These are phyloP conservation scores for Planoprotostelium fungivorum DNA, from an alignment of 78 protist species.

Conservation along the genomic window DNA sequence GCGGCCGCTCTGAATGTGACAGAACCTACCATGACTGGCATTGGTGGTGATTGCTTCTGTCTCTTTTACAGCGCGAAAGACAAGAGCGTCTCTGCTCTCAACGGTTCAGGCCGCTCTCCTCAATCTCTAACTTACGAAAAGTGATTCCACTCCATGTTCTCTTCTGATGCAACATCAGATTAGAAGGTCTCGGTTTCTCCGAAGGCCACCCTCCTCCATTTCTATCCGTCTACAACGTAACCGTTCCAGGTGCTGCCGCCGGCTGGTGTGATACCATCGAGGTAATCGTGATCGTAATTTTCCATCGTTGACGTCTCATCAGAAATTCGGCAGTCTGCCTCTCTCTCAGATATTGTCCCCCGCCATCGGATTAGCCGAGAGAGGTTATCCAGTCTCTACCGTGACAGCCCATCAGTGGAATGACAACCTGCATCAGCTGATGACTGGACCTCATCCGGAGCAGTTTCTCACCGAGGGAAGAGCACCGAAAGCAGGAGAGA, in stretches of 20 bases:
- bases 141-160: neutral
- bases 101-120: constrained; percentile 78
- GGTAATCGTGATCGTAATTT: constrained; percentile 16
- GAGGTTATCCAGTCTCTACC: constrained; percentile 22
- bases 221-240: constrained; percentile 5
- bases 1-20: constrained; percentile 65
- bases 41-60: constrained; percentile 83
- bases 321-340: constrained; percentile 24
- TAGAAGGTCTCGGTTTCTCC: constrained; percentile 1
- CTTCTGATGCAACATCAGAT: neutral
- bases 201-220: neutral
- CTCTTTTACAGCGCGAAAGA: constrained; percentile 30
- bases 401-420: constrained; percentile 11
- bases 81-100: constrained; percentile 41
- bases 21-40: constrained; percentile 74
- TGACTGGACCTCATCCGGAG: neutral
- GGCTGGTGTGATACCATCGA: constrained; percentile 75
- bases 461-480: constrained; percentile 32
- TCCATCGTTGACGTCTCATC: neutral
- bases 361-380: constrained; percentile 65
- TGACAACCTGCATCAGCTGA: neutral
- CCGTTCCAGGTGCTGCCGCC: constrained; percentile 74
- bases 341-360: constrained; percentile 36
- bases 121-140: constrained; percentile 18
- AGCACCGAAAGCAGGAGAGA: constrained; percentile 68